A percentile compares a stretch with the other conserved stretches of the same genome.
These are phyloP conservation scores for Alliaria petiolata DNA, from an alignment of 345 rosid genomes.

Conservation along the genomic window DNA sequence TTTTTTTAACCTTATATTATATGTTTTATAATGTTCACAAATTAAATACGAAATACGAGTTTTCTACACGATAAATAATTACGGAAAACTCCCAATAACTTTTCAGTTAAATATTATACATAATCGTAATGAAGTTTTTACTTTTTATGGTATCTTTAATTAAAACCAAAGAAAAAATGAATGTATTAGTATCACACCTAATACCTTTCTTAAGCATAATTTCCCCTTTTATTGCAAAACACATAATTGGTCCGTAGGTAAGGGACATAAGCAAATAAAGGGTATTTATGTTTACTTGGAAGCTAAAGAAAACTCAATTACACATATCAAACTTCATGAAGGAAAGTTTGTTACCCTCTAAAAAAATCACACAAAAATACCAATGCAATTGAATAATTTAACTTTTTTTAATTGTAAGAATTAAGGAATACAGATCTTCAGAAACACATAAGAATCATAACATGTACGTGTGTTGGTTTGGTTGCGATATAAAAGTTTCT, in stretches of 20 bases:
- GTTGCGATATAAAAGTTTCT: not conserved
- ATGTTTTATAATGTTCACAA: not conserved
- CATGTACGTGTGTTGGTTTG: not conserved
- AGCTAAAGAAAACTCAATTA: not conserved
- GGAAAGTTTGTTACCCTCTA: not conserved
- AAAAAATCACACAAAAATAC: not conserved
- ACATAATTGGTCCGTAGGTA: conserved; percentile 27
- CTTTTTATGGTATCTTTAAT: too few species aligned
- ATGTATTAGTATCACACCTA: conserved; percentile 14
- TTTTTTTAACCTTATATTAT: too few species aligned
- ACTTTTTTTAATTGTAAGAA: not conserved
- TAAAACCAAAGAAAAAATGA: conserved; percentile 13
- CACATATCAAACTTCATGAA: not conserved
- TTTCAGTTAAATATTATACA: not conserved
- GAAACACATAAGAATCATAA: not conserved
- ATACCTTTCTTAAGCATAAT: conserved; percentile 27
- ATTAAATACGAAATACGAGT: not conserved
- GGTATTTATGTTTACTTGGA: conserved; percentile 5
- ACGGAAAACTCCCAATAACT: not conserved
- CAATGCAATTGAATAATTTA: not conserved
- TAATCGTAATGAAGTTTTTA: not conserved
- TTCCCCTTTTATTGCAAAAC: conserved; percentile 16
- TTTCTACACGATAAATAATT: not conserved
- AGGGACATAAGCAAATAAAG: conserved; percentile 10
- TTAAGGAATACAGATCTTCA: not conserved